Conservation (phyloP, 1,139 yeast species). For the Lodderomyces theae region DNA sequence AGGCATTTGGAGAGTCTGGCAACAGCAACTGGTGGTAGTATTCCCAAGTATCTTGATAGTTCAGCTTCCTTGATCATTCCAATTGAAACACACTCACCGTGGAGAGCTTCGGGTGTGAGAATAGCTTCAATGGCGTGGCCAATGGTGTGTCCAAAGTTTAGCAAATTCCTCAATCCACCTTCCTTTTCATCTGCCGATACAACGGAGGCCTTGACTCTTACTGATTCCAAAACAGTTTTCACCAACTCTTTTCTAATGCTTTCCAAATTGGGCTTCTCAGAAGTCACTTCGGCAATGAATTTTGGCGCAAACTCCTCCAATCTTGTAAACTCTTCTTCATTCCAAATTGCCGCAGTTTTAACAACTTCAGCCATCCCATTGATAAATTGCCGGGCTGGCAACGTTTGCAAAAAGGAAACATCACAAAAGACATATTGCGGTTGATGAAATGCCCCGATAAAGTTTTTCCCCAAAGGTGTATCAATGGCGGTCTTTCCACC, state of each 20-base stretch:
- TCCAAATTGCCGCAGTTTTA: conserved; percentile 98
- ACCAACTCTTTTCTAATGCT: conserved; percentile 71
- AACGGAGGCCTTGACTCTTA: conserved; percentile 87
- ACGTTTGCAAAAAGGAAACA: conserved; percentile 78
- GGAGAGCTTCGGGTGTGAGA: conserved; percentile 91
- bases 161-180: conserved; percentile 85
- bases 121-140: conserved; percentile 99
- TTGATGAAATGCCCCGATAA: conserved; percentile 97
- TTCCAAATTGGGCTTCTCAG: conserved; percentile 50
- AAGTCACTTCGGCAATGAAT: conserved; percentile 61
- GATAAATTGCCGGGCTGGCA: conserved; percentile 91
- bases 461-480: conserved; percentile 95
- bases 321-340: conserved; percentile 79
- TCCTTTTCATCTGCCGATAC: conserved; percentile 95
- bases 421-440: conserved; percentile 88
- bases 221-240: conserved; percentile 80
- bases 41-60: conserved; percentile 83
- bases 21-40: conserved; percentile 88
- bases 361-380: conserved; percentile 99
- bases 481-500: conserved; percentile 99
- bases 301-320: conserved; percentile 71
- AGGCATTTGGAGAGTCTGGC: conserved; percentile 84
- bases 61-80: conserved; percentile 97
- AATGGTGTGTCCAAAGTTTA: conserved; percentile 95
- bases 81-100: conserved; percentile 95